These are phyloP conservation scores for Rusavskia elegans DNA, from an alignment of 495 filamentous ascomycete genomes.

Conservation along the genomic window DNA sequence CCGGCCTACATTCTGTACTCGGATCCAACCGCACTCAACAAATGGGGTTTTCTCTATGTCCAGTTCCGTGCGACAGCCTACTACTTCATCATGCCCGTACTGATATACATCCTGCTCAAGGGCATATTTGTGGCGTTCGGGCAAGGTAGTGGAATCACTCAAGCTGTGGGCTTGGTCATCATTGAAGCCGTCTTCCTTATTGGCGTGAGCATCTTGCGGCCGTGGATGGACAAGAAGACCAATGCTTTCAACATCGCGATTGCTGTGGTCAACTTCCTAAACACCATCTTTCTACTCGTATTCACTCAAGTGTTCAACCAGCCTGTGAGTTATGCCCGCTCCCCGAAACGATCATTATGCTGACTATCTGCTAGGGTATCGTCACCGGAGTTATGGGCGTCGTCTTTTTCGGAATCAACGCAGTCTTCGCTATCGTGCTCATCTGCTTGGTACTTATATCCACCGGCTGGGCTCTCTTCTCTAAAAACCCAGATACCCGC, in stretches of 20 bases:
- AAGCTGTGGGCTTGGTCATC: slow-evolving; percentile 72
- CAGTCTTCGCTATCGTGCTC: slow-evolving; percentile 70
- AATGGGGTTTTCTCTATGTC: slow-evolving; percentile 97
- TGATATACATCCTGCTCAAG: slow-evolving; percentile 72
- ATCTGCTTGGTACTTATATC: slow-evolving; percentile 78
- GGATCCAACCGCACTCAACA: slow-evolving; percentile 81
- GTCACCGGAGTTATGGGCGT: slow-evolving; percentile 91
- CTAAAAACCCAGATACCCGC: slow-evolving; percentile 89
- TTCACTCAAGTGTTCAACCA: slow-evolving; percentile 77
- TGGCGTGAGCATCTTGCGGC: slow-evolving; percentile 60
- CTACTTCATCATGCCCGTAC: slow-evolving; percentile 80
- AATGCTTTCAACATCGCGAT: slow-evolving; percentile 96
- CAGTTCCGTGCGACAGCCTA: slow-evolving; percentile 94
- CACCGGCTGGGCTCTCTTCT: slow-evolving; percentile 65
- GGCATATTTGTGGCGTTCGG: slow-evolving; percentile 79
- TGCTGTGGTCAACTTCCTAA: slow-evolving; percentile 76
- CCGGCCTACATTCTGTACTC: slow-evolving; percentile 96
- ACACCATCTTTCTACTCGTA: slow-evolving; percentile 69
- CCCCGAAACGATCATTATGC: background rate
- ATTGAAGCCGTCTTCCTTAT: slow-evolving; percentile 76
- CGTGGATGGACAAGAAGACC: slow-evolving; percentile 99
- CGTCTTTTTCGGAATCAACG: slow-evolving; percentile 85
- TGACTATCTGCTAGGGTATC: slow-evolving; percentile 31
- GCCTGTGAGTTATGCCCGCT: slow-evolving; percentile 36
- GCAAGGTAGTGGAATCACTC: slow-evolving; percentile 56